Evolutionary conservation across 2,329 filamentous ascomycete genomes (phyloP), one percentile per base, ranked within the genome.

Genomic region (Alternaria alternata): DNA sequence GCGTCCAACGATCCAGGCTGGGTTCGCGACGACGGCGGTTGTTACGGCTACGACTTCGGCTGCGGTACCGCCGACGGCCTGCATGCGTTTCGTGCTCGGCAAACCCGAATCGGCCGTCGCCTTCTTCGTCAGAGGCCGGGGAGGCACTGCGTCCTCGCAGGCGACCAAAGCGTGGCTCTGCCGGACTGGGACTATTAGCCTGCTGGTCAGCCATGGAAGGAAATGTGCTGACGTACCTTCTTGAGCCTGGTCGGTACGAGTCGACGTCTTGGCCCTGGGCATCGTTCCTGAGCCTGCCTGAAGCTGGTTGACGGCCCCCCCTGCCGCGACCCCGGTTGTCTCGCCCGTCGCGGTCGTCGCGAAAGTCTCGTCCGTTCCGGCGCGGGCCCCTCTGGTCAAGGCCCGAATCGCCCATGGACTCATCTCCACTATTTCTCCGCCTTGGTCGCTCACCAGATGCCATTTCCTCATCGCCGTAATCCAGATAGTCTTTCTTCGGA

Each of bases 341-440:
- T 49, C 67, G 58, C 18, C 59, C 62, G 51, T 69, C 63, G 4
- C 65, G 64, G 39, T 61, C 51, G 34, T 70, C 64, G 48, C 68
- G 62, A 28, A 48, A 61, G 52, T 70, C 63, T 30, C 63, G 64
- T 52, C 65, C 65, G 44, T 72, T 67, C 24, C 69, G 68, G 39
- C 65, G 65, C 42, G 70, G 65, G 46, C 72, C 68, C 49, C 70
- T 63, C 46, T 65, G 64, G 11, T 74, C 69, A 26, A 63, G 65
- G 9, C 68, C 67, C 7, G 69, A 67, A 70, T 96, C 93, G 78
- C 96, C 96, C 83, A 97, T 90, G 71, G 87, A 91, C 36, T 89
- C 91, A 69, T 91, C 88, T 68, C 93, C 94, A 0, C 81, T 74
- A 49, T 62, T 71, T 67, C 74, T 66, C 52, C 71, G 60, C 48